Percentiles rank a stretch among this genome's conserved stretches.
phyloP scores from a whole-genome alignment of 2,329 filamentous ascomycete genomes.

The Alternaria gansuensis region DNA sequence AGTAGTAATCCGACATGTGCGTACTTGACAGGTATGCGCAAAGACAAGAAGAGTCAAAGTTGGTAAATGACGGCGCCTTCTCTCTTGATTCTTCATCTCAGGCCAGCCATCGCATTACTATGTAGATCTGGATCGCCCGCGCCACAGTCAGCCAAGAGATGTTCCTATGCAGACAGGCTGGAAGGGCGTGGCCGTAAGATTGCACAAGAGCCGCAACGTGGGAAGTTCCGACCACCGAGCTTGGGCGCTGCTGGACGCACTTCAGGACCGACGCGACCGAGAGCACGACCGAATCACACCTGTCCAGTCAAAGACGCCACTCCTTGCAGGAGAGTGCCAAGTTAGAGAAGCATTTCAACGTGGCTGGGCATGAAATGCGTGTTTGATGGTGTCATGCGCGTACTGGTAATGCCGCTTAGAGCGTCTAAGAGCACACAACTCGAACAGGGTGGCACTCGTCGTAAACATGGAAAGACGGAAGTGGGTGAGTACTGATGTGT shows the following conservation, averaged over 20 bases:
- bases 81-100: not conserved
- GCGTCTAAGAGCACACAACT: too few species aligned
- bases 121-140: slow-evolving; percentile 4
- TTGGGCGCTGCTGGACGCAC: not conserved
- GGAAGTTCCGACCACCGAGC: not conserved
- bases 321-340: not conserved
- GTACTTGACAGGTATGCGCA: not conserved
- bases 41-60: not conserved
- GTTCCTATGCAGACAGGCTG: not conserved
- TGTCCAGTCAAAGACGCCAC: not conserved
- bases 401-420: not conserved
- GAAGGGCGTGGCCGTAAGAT: not conserved
- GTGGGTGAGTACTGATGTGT: slow-evolving; percentile 10
- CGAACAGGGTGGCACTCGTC: not conserved
- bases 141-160: not conserved
- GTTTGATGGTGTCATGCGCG: not conserved
- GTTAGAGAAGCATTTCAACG: not conserved
- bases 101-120: not conserved
- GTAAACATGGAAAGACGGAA: not conserved
- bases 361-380: not conserved
- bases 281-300: slow-evolving; percentile 5
- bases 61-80: not conserved
- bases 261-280: slow-evolving; percentile 3
- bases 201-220: slow-evolving; percentile 5
- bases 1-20: not conserved